These are phyloP conservation scores for Exophiala dermatitidis DNA, from an alignment of 2,329 filamentous ascomycete genomes.

Conservation along the genomic window DNA sequence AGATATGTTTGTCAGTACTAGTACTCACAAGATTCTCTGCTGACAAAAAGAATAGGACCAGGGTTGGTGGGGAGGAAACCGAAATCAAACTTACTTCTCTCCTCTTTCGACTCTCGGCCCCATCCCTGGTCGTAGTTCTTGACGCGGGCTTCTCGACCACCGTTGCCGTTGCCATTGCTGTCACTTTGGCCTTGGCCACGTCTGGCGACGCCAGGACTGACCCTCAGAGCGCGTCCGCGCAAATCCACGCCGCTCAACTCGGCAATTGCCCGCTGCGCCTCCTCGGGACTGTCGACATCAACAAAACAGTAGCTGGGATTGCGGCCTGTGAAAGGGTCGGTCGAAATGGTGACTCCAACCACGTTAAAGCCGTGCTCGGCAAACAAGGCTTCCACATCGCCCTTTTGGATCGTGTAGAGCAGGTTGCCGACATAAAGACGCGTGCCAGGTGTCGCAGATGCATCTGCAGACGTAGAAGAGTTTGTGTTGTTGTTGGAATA, in stretches of 20 bases:
- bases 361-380: conserved; percentile 34
- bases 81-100: conserved; percentile 13
- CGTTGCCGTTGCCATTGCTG: not conserved
- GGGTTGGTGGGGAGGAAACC: not conserved
- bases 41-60: not conserved
- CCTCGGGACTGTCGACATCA: conserved; percentile 53
- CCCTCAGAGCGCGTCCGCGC: conserved; percentile 54
- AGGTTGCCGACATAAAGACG: conserved; percentile 51
- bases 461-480: not conserved
- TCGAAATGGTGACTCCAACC: conserved; percentile 59
- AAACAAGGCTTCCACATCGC: conserved; percentile 47
- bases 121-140: conserved; percentile 17
- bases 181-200: conserved; percentile 3
- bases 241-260: conserved; percentile 50
- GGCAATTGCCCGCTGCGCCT: conserved; percentile 53
- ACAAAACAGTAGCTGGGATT: conserved; percentile 72
- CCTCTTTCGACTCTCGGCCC: conserved; percentile 13
- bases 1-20: not conserved
- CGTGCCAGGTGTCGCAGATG: conserved; percentile 32
- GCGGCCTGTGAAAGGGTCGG: conserved; percentile 59
- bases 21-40: too few relatives aligned
- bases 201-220: conserved; percentile 55
- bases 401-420: conserved; percentile 47
- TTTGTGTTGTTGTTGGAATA: not conserved
- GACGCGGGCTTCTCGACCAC: conserved; percentile 12